Conservation (phyloP, 2,329 filamentous ascomycete genomes). For the Sordariomycetes sp. region DNA sequence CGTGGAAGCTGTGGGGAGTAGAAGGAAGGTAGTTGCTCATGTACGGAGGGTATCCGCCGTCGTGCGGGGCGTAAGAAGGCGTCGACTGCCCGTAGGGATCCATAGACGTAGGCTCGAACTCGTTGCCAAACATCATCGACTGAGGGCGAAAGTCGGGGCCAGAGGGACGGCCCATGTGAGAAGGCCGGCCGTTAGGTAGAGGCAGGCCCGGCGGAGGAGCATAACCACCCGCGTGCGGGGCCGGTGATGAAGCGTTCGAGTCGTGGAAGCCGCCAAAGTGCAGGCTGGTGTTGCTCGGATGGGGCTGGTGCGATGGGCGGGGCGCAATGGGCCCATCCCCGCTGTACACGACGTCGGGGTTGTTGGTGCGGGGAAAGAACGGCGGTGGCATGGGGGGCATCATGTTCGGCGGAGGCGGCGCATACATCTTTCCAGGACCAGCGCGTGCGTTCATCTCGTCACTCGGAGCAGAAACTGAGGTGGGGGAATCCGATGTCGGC, state of each 20-base stretch:
- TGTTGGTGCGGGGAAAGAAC: neutral
- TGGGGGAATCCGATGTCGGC: neutral
- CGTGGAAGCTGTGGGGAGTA: slow-evolving; percentile 48
- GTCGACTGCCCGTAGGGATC: slow-evolving; percentile 20
- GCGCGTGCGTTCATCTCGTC: neutral
- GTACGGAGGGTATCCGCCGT: slow-evolving; percentile 17
- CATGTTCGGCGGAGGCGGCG: neutral
- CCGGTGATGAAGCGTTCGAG: slow-evolving; percentile 45
- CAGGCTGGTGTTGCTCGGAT: slow-evolving; percentile 40
- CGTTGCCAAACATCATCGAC: slow-evolving; percentile 20
- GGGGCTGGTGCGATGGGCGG: slow-evolving; percentile 10
- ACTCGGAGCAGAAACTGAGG: neutral
- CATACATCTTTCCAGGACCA: neutral
- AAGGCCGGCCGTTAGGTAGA: slow-evolving; percentile 28
- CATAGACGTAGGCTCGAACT: slow-evolving; percentile 21
- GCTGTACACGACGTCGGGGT: neutral
- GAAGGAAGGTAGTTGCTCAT: slow-evolving; percentile 34
- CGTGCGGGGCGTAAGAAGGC: slow-evolving; percentile 17
- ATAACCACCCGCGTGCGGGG: slow-evolving; percentile 30
- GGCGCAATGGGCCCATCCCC: neutral
- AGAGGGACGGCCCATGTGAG: slow-evolving; percentile 11
- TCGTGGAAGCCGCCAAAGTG: slow-evolving; percentile 41
- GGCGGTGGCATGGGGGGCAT: neutral
- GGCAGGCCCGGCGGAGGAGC: slow-evolving; percentile 31
- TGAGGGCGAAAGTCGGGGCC: slow-evolving; percentile 18